Evolutionary conservation across 331 rosid species (phyloP), one percentile per base, ranked within the genome.

Genomic region (Arachis monticola): DNA sequence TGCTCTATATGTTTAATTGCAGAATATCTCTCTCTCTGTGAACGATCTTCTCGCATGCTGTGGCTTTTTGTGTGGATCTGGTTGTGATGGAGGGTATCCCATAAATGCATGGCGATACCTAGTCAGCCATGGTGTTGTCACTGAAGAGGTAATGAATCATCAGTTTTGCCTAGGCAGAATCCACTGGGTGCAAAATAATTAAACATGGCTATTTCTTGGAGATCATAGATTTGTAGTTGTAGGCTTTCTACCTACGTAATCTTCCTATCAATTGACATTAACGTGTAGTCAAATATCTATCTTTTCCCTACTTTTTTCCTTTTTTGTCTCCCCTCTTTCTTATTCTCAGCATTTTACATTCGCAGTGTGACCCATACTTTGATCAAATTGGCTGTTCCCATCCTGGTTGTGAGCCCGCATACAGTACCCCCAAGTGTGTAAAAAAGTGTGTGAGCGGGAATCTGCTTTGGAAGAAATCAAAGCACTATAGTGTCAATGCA

Each of bases 381-480:
- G 98, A 94, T 80, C 70, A 83, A 76, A 84, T 55, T 67, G 98
- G 98, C 61, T 94, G 98, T 80, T 86, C 98, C 50, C 98, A 94
- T 80, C 98, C 98, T 82, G 97, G 97, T 65, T 94, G 98, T 77
- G 98, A 91, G 80, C 97, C 98, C 55, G 90, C 42, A 57, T 94
- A 79, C 83, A 72, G 70, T 12, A 94, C 98, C 59, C 98, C 98
- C 22, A 91, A 69, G 85, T 91, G 98, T 44, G 85, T 83, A 14
- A 85, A 62, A 60, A 87, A 94, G 79, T 94, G 98, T 65, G 93
- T 82, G 12, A 42, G 77, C 30, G 73, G 83, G 59, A 93, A 94
- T 88, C 90, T 76, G 81, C 56, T 84, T 12, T 94, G 98, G 97
- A 90, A 74, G 47, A 66, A 82, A 61, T 86, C 95, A 65, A 93